These are phyloP conservation scores for Sporothrix mexicana DNA, from an alignment of 2,329 filamentous ascomycete species.

Conservation along the genomic window DNA sequence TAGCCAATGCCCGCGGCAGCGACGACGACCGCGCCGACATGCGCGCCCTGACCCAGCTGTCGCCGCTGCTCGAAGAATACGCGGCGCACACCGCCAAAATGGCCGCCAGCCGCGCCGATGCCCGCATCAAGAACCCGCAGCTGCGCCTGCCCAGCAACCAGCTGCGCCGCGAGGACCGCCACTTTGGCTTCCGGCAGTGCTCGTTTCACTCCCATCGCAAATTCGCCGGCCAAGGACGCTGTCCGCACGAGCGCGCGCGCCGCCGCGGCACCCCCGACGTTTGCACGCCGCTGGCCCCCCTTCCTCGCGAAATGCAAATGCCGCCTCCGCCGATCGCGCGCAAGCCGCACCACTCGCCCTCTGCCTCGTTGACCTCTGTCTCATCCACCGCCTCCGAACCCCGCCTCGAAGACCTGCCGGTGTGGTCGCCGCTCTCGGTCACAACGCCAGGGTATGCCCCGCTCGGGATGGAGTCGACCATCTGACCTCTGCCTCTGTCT, in stretches of 20 bases:
- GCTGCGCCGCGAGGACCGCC: slow-evolving; percentile 61
- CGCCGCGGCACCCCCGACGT: background rate
- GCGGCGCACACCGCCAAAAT: slow-evolving; percentile 59
- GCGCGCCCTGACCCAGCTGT: slow-evolving; percentile 52
- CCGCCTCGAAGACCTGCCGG: slow-evolving; percentile 30
- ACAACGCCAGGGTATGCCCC: slow-evolving; percentile 32
- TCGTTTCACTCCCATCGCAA: slow-evolving; percentile 65
- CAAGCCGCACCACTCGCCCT: background rate
- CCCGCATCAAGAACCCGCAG: slow-evolving; percentile 65
- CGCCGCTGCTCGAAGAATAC: slow-evolving; percentile 59
- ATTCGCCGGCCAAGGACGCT: slow-evolving; percentile 59
- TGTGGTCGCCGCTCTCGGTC: slow-evolving; percentile 32
- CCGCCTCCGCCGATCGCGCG: background rate
- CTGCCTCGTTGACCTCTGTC: background rate
- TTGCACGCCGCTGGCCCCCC: slow-evolving; percentile 3
- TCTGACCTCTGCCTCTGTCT: slow-evolving; percentile 15
- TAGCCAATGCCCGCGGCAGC: slow-evolving; percentile 43
- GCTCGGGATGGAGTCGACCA: slow-evolving; percentile 36
- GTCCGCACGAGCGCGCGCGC: slow-evolving; percentile 50
- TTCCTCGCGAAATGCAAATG: too few species aligned
- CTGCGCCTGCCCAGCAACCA: slow-evolving; percentile 62
- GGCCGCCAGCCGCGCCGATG: slow-evolving; percentile 55
- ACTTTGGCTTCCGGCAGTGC: slow-evolving; percentile 66
- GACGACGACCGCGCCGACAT: slow-evolving; percentile 40
- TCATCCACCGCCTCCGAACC: slow-evolving; percentile 29